Base-by-base conservation (phyloP, 345 rosid genomes). In the Zanthoxylum bungeanum region DNA sequence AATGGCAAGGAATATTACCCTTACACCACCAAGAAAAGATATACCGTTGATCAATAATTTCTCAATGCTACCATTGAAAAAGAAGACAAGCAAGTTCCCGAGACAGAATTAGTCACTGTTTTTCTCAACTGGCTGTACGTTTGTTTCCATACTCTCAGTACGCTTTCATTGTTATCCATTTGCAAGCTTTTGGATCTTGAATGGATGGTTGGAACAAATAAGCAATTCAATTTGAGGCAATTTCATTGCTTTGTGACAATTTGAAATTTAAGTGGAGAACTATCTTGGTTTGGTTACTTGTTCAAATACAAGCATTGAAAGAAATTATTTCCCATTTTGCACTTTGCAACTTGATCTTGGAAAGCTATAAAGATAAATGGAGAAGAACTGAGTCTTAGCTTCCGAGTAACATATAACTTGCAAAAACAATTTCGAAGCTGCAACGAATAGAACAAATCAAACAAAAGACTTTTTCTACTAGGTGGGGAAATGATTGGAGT, bases 1-100 rank as follows among this genome's bases (percentile, higher is more conserved):
- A 85, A 12, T 3, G 96, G 97, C 70, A 95, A 91, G 85, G 99
- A 92, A 77, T 92, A 92, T 72, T 95, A 88, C 73, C 91, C 99
- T 11, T 91, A 92, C 85, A 85, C 98, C 57, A 91, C 90, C 52
- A 86, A 89, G 93, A 91, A 95, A 85, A 87, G 87, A 83, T 71
- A 93, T 36, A 36, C 79, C 40, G 87, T 68, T 40, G 92, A 87
- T 58, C 80, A 85, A 65, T 84, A 79, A 82, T 70, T 57, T 80
- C 67, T 52, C 51, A 28, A 25, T 19, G 16, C 47, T 52, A 31
- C 31, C 66, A 49, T 42, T 69, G 69, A 51, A 60, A 71, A 36
- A 63, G 67, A 66, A 64, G 62, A 37, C 64, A 10, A 42, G 36
- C 69, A 75, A 19, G 31, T 69, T 60, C 37, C 5, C 34, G 55